Percentiles rank a stretch among this genome's conserved stretches.
phyloP scores from a whole-genome alignment of 2,329 filamentous ascomycete species.

The Penicillium occitanis region DNA sequence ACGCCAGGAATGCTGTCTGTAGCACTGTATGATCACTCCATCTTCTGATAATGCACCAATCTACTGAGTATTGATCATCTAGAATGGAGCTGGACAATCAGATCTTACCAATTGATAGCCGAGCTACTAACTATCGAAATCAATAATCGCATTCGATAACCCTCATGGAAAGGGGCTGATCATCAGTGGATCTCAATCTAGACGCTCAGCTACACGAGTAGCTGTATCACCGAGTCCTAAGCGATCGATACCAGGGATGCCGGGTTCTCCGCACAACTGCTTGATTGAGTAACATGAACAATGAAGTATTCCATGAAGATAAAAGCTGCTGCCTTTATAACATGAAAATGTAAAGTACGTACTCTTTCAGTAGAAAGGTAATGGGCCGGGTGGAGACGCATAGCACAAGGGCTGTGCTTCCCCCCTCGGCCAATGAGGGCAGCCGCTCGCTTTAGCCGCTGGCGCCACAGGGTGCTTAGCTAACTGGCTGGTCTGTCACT shows the following conservation, averaged over 20 bases:
- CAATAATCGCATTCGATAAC: neutral
- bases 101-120: neutral
- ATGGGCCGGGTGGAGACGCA: neutral
- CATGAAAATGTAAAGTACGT: neutral
- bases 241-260: neutral
- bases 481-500: neutral
- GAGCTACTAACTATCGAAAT: neutral
- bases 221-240: neutral
- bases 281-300: neutral
- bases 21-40: neutral
- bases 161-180: constrained; percentile 2
- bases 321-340: neutral
- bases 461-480: constrained; percentile 6
- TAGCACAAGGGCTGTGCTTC: constrained; percentile 5
- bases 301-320: neutral
- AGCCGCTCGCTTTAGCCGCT: constrained; percentile 2
- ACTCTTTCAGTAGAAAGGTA: too few species aligned
- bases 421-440: neutral
- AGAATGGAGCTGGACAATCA: neutral
- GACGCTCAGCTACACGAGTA: neutral
- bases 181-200: constrained; percentile 2
- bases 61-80: neutral
- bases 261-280: neutral
- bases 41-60: neutral
- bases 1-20: constrained; percentile 7